Percentiles rank a stretch among this genome's conserved stretches.
phyloP scores from a whole-genome alignment of 225 moss, liverwort and hornwort genomes.

The Rhytidiadelphus loreus region DNA sequence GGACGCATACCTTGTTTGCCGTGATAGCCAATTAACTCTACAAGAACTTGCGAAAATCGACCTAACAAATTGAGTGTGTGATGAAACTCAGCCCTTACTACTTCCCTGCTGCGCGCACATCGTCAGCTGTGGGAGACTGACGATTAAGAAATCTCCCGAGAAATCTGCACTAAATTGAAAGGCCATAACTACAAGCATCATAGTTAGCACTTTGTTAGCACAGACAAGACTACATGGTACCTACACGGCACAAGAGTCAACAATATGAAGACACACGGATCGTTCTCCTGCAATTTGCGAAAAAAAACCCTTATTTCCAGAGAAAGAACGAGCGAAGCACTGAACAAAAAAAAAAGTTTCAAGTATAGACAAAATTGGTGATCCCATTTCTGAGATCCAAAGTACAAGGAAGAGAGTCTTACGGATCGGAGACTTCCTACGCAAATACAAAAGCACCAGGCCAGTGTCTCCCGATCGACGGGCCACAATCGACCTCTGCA shows the following conservation, averaged over 20 bases:
- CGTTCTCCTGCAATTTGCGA: neutral
- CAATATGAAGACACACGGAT: neutral
- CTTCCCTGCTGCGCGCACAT: neutral
- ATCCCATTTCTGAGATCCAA: neutral
- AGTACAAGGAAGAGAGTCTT: constrained; percentile 2
- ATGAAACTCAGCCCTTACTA: neutral
- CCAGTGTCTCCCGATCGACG: neutral
- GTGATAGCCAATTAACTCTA: neutral
- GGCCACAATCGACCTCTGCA: neutral
- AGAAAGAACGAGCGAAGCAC: neutral
- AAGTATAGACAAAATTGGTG: constrained; percentile 17
- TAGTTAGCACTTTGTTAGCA: neutral
- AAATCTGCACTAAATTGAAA: neutral
- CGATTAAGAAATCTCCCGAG: no score
- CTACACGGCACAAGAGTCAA: neutral
- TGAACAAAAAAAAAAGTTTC: neutral
- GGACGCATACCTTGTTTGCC: neutral
- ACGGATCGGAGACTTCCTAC: neutral
- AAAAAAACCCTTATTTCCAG: neutral
- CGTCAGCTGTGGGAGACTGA: neutral
- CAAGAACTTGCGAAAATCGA: neutral
- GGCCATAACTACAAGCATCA: neutral
- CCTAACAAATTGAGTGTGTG: neutral
- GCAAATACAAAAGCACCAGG: neutral
- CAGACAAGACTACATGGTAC: neutral